Evolutionary conservation across 169 alveolate genomes (phyloP).

Genomic region (Plasmodium adleri): DNA sequence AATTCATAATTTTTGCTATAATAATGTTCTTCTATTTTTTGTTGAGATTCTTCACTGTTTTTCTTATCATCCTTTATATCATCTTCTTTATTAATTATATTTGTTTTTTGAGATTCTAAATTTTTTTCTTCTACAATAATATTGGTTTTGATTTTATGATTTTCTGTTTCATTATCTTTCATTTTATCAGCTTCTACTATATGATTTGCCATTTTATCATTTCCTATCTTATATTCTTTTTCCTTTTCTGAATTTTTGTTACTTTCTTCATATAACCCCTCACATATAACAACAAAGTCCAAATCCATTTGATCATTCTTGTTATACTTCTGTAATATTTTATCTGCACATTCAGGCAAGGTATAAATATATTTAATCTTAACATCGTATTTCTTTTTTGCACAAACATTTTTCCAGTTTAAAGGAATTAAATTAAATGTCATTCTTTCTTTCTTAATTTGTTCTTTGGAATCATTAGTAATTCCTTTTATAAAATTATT

Average conservation of each 20-base stretch:
- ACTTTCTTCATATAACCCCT: conserved; percentile 2
- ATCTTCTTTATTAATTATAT: too few relatives aligned
- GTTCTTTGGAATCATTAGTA: too few relatives aligned
- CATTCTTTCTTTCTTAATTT: background rate
- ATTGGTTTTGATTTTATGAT: background rate
- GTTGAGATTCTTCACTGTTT: too few relatives aligned
- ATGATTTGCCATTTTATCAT: background rate
- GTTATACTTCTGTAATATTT: conserved; percentile 20
- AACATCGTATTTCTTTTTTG: conserved; percentile 32
- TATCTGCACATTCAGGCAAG: conserved; percentile 56
- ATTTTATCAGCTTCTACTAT: background rate
- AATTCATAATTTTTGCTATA: too few relatives aligned
- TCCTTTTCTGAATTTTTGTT: background rate
- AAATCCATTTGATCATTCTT: conserved; percentile 11
- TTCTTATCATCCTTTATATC: too few relatives aligned
- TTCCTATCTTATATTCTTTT: background rate
- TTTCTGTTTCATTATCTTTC: background rate
- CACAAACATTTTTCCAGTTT: background rate
- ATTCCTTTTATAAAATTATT: too few relatives aligned
- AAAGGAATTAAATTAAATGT: conserved; percentile 30
- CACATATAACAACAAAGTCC: conserved; percentile 67
- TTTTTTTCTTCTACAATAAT: background rate
- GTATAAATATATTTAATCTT: conserved; percentile 55
- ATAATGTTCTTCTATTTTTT: too few relatives aligned
- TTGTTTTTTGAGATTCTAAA: too few relatives aligned